Percentiles rank a stretch among this genome's conserved stretches.
Conservation (phyloP, 306 rosid genomes). For the Vachellia pachyceras region DNA sequence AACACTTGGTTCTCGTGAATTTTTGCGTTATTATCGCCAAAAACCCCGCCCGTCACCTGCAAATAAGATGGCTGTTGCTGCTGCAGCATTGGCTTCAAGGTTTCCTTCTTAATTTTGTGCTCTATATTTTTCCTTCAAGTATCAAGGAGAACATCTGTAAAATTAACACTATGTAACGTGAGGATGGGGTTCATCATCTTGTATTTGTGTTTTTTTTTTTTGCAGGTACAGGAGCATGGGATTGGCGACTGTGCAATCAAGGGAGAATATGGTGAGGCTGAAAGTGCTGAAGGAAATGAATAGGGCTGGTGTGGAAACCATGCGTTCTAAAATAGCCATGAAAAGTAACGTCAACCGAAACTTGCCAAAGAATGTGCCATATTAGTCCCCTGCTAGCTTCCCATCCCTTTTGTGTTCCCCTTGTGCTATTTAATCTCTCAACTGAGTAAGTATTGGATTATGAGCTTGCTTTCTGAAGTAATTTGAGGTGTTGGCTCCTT, state of each 20-base stretch:
- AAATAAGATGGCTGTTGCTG: constrained; percentile 57
- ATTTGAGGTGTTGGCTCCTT: constrained; percentile 16
- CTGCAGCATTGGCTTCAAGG: constrained; percentile 92
- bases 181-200: not conserved
- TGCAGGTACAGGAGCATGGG: constrained; percentile 97
- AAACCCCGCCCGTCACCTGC: constrained; percentile 83
- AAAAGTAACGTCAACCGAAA: constrained; percentile 90
- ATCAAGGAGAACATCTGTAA: not conserved
- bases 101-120: constrained; percentile 37
- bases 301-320: constrained; percentile 78
- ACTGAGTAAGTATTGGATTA: constrained; percentile 19
- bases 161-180: not conserved
- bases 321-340: constrained; percentile 87
- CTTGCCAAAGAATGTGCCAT: constrained; percentile 81
- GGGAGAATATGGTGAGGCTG: constrained; percentile 78
- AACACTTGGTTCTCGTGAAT: constrained; percentile 91
- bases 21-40: constrained; percentile 94
- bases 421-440: not conserved
- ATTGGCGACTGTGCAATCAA: constrained; percentile 81
- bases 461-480: constrained; percentile 26
- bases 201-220: not conserved
- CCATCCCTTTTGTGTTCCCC: not conserved
- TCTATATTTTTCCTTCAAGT: not conserved
- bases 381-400: constrained; percentile 43
- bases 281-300: constrained; percentile 88